phyloP scores from a whole-genome alignment of 495 filamentous ascomycete genomes.

The Glarea lozoyensis region DNA sequence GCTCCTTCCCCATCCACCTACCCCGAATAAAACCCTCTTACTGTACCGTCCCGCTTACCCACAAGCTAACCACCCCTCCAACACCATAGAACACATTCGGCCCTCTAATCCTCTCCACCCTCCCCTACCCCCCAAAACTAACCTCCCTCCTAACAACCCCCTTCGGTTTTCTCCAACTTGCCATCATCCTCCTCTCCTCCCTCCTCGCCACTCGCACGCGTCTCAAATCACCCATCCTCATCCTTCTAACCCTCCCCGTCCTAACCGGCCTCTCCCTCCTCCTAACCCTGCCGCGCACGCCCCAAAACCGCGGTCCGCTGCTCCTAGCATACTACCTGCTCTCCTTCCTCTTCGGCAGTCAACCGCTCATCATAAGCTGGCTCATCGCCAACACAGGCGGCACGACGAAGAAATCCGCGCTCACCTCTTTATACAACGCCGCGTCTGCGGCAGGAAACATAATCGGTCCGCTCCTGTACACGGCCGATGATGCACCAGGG shows the following conservation, averaged over 20 bases:
- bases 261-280: constrained; percentile 47
- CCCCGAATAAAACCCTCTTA: too few species aligned
- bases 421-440: constrained; percentile 52
- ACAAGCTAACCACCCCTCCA: too few species aligned
- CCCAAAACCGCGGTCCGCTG: constrained; percentile 29
- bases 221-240: constrained; percentile 41
- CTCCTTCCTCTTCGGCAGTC: constrained; percentile 49
- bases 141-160: constrained; percentile 59
- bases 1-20: too few species aligned
- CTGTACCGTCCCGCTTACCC: too few species aligned
- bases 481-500: constrained; percentile 45
- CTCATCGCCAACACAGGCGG: constrained; percentile 55
- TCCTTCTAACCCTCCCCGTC: constrained; percentile 42
- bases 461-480: constrained; percentile 60
- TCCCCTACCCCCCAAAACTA: constrained; percentile 47
- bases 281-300: constrained; percentile 33
- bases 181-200: constrained; percentile 46
- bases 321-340: constrained; percentile 55
- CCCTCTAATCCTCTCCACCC: constrained; percentile 50
- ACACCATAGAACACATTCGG: constrained; percentile 54
- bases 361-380: constrained; percentile 38
- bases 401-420: constrained; percentile 56
- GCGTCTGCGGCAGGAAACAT: constrained; percentile 57
- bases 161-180: constrained; percentile 47
- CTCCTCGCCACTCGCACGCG: constrained; percentile 38